A percentile compares a stretch with the other conserved stretches of the same genome.
These are phyloP conservation scores for Miscanthus sacchariflorus DNA, from an alignment of 202 grass and related monocot genomes.

Conservation along the genomic window DNA sequence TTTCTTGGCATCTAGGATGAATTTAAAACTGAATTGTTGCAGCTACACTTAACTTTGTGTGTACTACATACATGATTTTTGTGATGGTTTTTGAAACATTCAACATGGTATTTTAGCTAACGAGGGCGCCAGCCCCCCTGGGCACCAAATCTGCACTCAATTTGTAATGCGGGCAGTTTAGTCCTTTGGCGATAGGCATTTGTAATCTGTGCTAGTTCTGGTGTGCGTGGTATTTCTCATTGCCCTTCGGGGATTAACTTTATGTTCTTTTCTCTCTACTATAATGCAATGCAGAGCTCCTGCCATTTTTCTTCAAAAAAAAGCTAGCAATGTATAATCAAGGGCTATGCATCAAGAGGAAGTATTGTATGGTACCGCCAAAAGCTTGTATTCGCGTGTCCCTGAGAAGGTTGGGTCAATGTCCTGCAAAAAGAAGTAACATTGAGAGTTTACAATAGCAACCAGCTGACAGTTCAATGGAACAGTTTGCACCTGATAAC, in stretches of 20 bases:
- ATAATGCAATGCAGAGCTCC: not conserved
- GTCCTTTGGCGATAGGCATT: not conserved
- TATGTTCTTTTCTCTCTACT: not conserved
- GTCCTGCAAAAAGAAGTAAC: constrained; percentile 54
- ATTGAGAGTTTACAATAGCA: constrained; percentile 33
- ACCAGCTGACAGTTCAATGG: constrained; percentile 16
- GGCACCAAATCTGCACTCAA: not conserved
- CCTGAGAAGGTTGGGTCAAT: constrained; percentile 89
- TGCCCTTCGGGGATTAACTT: not conserved
- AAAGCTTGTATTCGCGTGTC: constrained; percentile 83
- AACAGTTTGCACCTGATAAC: constrained; percentile 71
- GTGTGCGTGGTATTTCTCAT: not conserved
- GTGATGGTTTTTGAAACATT: too few species aligned
- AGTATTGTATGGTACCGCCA: constrained; percentile 60
- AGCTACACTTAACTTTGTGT: too few species aligned
- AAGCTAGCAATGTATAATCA: not conserved
- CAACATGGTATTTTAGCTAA: too few species aligned
- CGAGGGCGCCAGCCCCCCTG: too few species aligned
- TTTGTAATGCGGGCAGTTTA: not conserved
- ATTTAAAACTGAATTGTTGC: too few species aligned
- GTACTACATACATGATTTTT: too few species aligned
- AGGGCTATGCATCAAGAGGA: not conserved
- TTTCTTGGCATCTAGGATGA: too few species aligned
- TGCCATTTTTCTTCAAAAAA: not conserved
- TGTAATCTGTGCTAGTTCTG: not conserved